A percentile compares a stretch with the other conserved stretches of the same genome.
These are phyloP conservation scores for Penicillium waksmanii DNA, from an alignment of 495 filamentous ascomycete genomes.

Conservation along the genomic window DNA sequence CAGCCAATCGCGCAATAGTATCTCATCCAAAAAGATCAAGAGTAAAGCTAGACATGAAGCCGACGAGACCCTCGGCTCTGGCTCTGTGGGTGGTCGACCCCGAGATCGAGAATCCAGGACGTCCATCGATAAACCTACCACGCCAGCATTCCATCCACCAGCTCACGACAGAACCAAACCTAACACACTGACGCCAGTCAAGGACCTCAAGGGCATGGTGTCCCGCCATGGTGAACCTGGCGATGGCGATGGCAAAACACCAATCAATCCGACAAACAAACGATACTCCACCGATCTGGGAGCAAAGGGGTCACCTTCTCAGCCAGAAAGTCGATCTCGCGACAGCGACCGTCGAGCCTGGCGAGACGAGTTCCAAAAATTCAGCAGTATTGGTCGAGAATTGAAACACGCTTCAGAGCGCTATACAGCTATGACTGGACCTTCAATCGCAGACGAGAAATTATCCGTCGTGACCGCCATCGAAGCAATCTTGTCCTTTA, in stretches of 20 bases:
- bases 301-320: conserved; percentile 35
- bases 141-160: conserved; percentile 21
- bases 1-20: conserved; percentile 5
- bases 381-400: conserved; percentile 46
- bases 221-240: conserved; percentile 32
- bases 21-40: conserved; percentile 19
- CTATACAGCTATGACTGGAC: conserved; percentile 35
- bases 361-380: conserved; percentile 50
- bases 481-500: conserved; percentile 54
- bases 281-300: conserved; percentile 31
- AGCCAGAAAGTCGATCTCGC: conserved; percentile 32
- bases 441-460: conserved; percentile 41
- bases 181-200: conserved; percentile 32
- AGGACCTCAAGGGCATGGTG: conserved; percentile 32
- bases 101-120: conserved; percentile 28
- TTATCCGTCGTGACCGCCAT: conserved; percentile 48
- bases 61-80: conserved; percentile 17
- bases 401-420: conserved; percentile 53
- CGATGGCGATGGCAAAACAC: conserved; percentile 37
- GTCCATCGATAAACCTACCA: conserved; percentile 34
- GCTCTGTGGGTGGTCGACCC: background rate
- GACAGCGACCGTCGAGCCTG: conserved; percentile 46
- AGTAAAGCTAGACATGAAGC: conserved; percentile 26
- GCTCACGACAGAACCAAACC: conserved; percentile 35
- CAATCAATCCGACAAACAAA: conserved; percentile 30